Conservation (phyloP, 371 early-diverging fungal genomes). For the Circinella minor region DNA sequence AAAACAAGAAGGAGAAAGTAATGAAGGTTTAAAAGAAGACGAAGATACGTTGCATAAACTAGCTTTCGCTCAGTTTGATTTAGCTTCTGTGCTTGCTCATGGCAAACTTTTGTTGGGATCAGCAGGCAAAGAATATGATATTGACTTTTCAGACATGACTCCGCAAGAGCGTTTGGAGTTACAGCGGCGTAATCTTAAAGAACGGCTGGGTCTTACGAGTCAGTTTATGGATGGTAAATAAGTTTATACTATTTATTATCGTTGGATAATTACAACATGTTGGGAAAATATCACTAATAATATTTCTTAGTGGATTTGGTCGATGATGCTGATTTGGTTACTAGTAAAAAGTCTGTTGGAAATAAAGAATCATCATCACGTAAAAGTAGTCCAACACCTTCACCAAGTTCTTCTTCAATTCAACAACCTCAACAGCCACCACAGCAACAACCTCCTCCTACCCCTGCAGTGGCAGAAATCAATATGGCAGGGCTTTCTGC, state of each 20-base stretch:
- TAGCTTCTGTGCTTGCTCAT: conserved; percentile 77
- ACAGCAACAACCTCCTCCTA: conserved; percentile 26
- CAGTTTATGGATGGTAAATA: conserved; percentile 86
- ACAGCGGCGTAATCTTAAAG: conserved; percentile 83
- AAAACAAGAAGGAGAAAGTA: conserved; percentile 10
- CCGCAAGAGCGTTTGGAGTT: conserved; percentile 84
- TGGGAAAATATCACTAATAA: too few relatives aligned
- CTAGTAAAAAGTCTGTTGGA: conserved; percentile 18
- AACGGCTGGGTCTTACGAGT: conserved; percentile 85
- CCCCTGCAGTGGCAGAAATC: conserved; percentile 56
- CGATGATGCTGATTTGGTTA: conserved; percentile 65
- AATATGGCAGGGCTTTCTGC: conserved; percentile 88
- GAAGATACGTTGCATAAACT: conserved; percentile 53
- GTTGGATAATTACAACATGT: background rate
- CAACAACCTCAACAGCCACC: conserved; percentile 33
- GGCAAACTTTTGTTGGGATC: conserved; percentile 88
- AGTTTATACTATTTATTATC: background rate
- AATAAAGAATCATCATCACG: conserved; percentile 12
- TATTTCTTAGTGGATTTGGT: conserved; percentile 68
- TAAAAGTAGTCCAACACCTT: conserved; percentile 22
- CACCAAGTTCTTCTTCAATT: conserved; percentile 15
- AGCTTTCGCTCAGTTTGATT: conserved; percentile 81
- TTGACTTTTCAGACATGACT: conserved; percentile 79
- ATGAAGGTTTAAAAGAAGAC: conserved; percentile 24
- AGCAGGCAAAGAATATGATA: conserved; percentile 92